Evolutionary conservation across 495 filamentous ascomycete genomes (phyloP).

Genomic region (Friedmanniomyces simplex): DNA sequence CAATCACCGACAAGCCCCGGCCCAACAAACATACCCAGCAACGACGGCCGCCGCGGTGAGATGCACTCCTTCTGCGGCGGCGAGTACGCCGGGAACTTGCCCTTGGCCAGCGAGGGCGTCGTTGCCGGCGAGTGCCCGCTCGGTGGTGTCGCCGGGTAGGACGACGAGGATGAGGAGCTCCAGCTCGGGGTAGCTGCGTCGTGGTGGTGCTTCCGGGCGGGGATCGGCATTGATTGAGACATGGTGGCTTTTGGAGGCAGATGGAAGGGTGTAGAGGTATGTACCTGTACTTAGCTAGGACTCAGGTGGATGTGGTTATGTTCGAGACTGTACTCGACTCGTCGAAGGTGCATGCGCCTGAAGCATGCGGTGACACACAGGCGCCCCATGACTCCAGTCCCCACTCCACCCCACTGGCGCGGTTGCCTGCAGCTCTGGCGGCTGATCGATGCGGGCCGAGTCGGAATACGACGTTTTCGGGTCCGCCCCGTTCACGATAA

Average conservation of each 20-base stretch:
- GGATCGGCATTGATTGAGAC: slow-evolving; percentile 32
- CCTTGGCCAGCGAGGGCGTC: not conserved
- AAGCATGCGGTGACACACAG: not conserved
- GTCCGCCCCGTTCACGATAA: too few relatives aligned
- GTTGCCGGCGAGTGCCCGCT: not conserved
- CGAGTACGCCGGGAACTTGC: slow-evolving; percentile 4
- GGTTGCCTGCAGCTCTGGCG: too few relatives aligned
- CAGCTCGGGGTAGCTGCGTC: slow-evolving; percentile 4
- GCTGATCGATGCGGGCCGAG: too few relatives aligned
- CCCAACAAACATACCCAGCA: slow-evolving; percentile 31
- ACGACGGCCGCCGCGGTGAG: slow-evolving; percentile 30
- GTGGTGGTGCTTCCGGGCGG: slow-evolving; percentile 25
- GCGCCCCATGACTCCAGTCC: not conserved
- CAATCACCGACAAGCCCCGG: too few relatives aligned
- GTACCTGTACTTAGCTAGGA: not conserved
- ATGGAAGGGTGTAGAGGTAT: not conserved
- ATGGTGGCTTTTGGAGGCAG: slow-evolving; percentile 19
- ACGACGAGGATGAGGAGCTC: slow-evolving; percentile 9
- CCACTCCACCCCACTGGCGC: too few relatives aligned
- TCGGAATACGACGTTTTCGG: too few relatives aligned
- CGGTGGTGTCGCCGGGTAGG: not conserved
- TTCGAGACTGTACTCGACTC: not conserved
- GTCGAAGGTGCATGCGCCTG: not conserved
- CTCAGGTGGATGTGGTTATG: not conserved
- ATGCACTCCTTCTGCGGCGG: not conserved